These are phyloP conservation scores for Umbelopsis vinacea DNA, from an alignment of 192 early-diverging fungal species.

Conservation along the genomic window DNA sequence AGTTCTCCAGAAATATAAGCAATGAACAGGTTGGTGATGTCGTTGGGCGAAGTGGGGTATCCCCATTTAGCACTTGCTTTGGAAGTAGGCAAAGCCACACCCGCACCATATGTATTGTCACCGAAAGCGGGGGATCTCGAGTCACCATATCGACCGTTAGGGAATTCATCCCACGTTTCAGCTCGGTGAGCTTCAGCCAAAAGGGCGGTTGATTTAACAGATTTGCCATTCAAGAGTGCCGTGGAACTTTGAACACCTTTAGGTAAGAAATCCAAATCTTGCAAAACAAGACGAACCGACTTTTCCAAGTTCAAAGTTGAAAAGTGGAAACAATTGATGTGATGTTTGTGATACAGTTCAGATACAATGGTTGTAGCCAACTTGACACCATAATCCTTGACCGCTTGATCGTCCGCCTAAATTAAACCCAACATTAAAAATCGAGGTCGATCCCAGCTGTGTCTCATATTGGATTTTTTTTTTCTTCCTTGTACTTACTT, in stretches of 20 bases:
- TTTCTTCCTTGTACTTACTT: slow-evolving; percentile 57
- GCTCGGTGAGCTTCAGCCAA: slow-evolving; percentile 51
- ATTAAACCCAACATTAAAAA: background rate
- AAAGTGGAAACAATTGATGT: slow-evolving; percentile 73
- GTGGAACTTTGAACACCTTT: slow-evolving; percentile 24
- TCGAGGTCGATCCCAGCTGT: background rate
- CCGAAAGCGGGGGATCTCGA: slow-evolving; percentile 77
- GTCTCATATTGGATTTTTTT: too few relatives aligned
- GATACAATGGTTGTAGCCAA: slow-evolving; percentile 75
- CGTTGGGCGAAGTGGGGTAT: slow-evolving; percentile 53
- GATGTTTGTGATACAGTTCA: slow-evolving; percentile 54
- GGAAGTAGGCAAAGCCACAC: slow-evolving; percentile 56
- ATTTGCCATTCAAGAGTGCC: slow-evolving; percentile 25
- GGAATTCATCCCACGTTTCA: slow-evolving; percentile 87
- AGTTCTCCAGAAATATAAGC: slow-evolving; percentile 68
- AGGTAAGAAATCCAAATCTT: slow-evolving; percentile 67
- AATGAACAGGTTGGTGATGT: slow-evolving; percentile 70
- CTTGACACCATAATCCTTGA: slow-evolving; percentile 81
- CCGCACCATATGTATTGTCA: slow-evolving; percentile 69
- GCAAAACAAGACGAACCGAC: slow-evolving; percentile 75
- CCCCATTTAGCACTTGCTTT: slow-evolving; percentile 71
- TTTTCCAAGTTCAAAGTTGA: slow-evolving; percentile 83
- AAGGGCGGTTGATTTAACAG: slow-evolving; percentile 51
- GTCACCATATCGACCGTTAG: slow-evolving; percentile 90
- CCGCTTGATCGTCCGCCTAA: slow-evolving; percentile 78